Base-by-base conservation (phyloP, 805 yeast genomes). In the Zygosaccharomyces lentus region DNA sequence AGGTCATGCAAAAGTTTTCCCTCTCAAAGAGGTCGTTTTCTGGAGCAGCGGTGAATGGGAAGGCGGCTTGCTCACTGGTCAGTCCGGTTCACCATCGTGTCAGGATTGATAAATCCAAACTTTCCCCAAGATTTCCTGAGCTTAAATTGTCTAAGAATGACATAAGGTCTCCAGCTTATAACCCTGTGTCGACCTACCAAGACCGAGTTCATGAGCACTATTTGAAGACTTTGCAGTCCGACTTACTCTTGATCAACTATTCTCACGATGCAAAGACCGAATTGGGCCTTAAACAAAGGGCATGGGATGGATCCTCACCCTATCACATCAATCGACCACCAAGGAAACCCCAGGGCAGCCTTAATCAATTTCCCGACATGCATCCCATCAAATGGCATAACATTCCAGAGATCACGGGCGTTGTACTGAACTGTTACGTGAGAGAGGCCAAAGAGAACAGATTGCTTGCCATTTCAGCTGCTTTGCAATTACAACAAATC, bases 51-150 rank as follows among this genome's bases (percentile, higher is more conserved):
- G 70, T 56, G 42, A 68, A 59, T 31, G 68, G 67, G 47, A 76
- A 69, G 64, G 76, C 76, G 41, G 84, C 80, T 25, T 78, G 76
- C 64, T 84, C 95, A 32, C 76, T 87, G 42, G 90, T 87, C 30
- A 78, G 84, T 41, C 98, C 99, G 1, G 95, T 91, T 12, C 99
- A 93, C 66, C 99, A 93, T 67, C 75, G 79, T 49, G 86, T 91
- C 36, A 80, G 78, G 54, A 80, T 87, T 60, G 76, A 78, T 58
- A 93, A 93, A 65, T 69, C 80, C 31, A 77, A 78, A 45, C 75
- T 91, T 41, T 83, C 90, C 30, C 89, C 91, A 47, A 73, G 82
- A 49, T 85, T 82, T 65, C 80, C 84, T 43, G 85, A 80, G 32
- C 67, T 87, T 47, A 77, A 84, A 51, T 68, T 75, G 41, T 78